phyloP scores from a whole-genome alignment of 257 asterid genomes.

The Paraleonurus japonicus region DNA sequence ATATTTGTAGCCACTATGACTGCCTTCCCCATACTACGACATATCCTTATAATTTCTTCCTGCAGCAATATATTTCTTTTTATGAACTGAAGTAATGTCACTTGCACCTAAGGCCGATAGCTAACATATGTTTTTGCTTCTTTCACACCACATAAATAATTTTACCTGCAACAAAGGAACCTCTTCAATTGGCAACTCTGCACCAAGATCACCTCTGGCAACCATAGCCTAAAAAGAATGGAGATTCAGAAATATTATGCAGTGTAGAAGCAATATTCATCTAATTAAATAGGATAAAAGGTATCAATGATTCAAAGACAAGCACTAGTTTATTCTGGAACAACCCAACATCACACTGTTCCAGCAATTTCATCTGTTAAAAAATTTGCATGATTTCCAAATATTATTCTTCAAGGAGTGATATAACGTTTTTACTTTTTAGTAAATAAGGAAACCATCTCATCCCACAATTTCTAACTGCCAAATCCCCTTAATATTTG shows the following conservation, averaged over 20 bases:
- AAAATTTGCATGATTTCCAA: background rate
- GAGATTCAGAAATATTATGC: constrained; percentile 15
- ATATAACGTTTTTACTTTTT: background rate
- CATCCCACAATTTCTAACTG: background rate
- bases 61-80: constrained; percentile 26
- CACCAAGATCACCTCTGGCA: constrained; percentile 99
- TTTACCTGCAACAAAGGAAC: constrained; percentile 92
- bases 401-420: background rate
- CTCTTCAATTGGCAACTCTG: constrained; percentile 93
- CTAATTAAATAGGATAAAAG: constrained; percentile 2
- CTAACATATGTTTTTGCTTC: background rate
- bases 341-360: background rate
- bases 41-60: constrained; percentile 87
- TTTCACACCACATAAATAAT: background rate
- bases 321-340: background rate
- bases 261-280: constrained; percentile 7
- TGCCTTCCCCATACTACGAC: constrained; percentile 96
- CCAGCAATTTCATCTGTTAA: constrained; percentile 4
- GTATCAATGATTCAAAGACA: constrained; percentile 7
- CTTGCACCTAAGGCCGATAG: background rate
- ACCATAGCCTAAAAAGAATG: constrained; percentile 77
- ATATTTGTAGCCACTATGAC: constrained; percentile 97
- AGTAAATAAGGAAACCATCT: constrained; percentile 14
- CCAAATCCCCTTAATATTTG: background rate
- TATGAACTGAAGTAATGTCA: constrained; percentile 3